Base-by-base conservation (phyloP, 2,329 filamentous ascomycete species). In the Emericellopsis cladophorae region DNA sequence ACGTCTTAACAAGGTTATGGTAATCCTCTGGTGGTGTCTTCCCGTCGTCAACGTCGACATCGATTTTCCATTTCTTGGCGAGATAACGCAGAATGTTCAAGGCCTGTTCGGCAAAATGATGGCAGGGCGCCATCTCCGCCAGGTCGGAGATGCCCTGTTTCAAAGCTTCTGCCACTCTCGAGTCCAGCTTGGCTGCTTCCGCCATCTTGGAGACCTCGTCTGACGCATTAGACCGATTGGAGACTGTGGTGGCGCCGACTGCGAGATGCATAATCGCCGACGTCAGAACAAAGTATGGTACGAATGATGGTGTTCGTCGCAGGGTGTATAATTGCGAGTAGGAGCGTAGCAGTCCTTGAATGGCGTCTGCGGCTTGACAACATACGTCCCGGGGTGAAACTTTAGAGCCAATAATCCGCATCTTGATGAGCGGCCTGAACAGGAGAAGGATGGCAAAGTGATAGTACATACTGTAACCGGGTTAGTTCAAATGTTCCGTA, bases 361-460 rank as follows among this genome's bases (percentile, higher is more conserved):
- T 77, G 23, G 73, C 73, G 44, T 76, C 72, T 24, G 74, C 73
- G 1, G 74, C 74, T 47, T 77, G 72, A 3, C 68, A 68, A 56
- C 81, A 85, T 14, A 83, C 74, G 45, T 83, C 77, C 32, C 73
- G 70, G 7, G 81, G 81, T 4, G 67, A 66, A 2, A 84, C 64
- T 40, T 72, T 70, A 7, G 78, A 82, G 8, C 76, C 73, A 37
- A 81, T 69, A 49, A 84, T 76, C 9, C 65, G 64, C 7, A 78
- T 52, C 46, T 76, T 84, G 51, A 85, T 79, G 31, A 87, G 67
- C 0, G 83, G 83, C 7, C 83, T 70, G 54, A 87, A 87, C 2
- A 88, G 69, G n/a, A 85, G 70, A 0, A 83, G 57, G n/a, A 81
- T 79, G 24, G 76, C 72, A 45, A 79, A 80, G 51, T 84, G 73